Evolutionary conservation across 495 filamentous ascomycete species (phyloP).

Genomic region (Penicillium angulare): DNA sequence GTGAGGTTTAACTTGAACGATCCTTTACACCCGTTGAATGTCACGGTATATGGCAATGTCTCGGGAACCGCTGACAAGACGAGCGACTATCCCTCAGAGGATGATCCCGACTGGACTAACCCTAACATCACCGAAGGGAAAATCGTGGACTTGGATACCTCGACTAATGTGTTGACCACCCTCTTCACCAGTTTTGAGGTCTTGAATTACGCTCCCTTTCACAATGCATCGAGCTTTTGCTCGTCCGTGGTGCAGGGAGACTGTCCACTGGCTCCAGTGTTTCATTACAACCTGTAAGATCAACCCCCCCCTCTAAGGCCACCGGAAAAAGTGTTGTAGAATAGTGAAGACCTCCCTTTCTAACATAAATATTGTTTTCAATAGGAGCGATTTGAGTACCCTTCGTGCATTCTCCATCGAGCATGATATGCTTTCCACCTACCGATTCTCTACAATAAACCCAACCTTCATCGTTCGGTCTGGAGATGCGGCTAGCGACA

Average conservation of each 20-base stretch:
- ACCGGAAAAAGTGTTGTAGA: background rate
- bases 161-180: conserved; percentile 64
- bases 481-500: conserved; percentile 60
- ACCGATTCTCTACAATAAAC: conserved; percentile 78
- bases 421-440: conserved; percentile 75
- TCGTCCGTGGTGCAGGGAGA: conserved; percentile 53
- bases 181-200: conserved; percentile 67
- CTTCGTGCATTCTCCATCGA: conserved; percentile 71
- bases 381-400: conserved; percentile 49
- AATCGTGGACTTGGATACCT: conserved; percentile 58
- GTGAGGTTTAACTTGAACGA: conserved; percentile 66
- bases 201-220: conserved; percentile 68
- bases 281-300: conserved; percentile 59
- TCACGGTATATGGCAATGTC: conserved; percentile 91
- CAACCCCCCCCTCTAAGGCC: background rate
- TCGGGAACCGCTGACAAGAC: conserved; percentile 55
- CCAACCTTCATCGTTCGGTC: conserved; percentile 69
- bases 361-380: background rate
- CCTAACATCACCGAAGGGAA: conserved; percentile 66
- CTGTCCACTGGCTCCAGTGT: conserved; percentile 77
- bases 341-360: background rate
- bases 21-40: conserved; percentile 63
- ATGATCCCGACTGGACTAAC: conserved; percentile 53
- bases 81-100: conserved; percentile 47
- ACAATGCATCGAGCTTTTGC: conserved; percentile 59